Conservation (phyloP, 208 protist genomes). For the Trypanosoma cruzi region DNA sequence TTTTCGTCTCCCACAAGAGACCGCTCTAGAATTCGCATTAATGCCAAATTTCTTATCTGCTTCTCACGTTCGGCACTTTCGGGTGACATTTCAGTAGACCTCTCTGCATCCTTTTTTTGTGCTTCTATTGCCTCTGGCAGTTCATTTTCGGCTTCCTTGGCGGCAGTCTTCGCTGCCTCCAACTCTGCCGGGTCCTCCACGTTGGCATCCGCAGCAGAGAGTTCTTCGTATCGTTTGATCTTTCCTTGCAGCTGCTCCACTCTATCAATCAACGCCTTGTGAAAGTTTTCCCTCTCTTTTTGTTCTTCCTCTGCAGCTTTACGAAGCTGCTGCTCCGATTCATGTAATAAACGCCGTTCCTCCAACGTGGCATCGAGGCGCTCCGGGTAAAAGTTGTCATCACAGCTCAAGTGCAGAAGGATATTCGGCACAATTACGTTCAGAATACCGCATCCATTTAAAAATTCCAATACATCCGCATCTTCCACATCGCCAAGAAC, state of each 20-base stretch:
- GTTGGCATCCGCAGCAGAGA: background rate
- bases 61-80: constrained; percentile 1
- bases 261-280: background rate
- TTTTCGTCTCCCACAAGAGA: constrained; percentile 4
- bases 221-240: constrained; percentile 30
- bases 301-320: constrained; percentile 27
- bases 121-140: constrained; percentile 39
- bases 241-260: constrained; percentile 15
- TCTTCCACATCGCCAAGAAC: constrained; percentile 9
- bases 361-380: constrained; percentile 22
- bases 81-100: background rate
- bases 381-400: constrained; percentile 43
- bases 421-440: constrained; percentile 42
- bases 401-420: constrained; percentile 64
- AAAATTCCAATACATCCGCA: constrained; percentile 26
- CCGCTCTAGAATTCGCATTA: constrained; percentile 13
- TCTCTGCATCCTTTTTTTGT: constrained; percentile 26
- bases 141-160: constrained; percentile 34
- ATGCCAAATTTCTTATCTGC: constrained; percentile 42
- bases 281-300: constrained; percentile 35
- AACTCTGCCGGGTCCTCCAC: constrained; percentile 33
- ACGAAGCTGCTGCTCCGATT: constrained; percentile 16
- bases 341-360: constrained; percentile 9
- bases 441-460: constrained; percentile 43
- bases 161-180: constrained; percentile 31